These are phyloP conservation scores for Carallia brachiata DNA, from an alignment of 345 rosid species.

Conservation along the genomic window DNA sequence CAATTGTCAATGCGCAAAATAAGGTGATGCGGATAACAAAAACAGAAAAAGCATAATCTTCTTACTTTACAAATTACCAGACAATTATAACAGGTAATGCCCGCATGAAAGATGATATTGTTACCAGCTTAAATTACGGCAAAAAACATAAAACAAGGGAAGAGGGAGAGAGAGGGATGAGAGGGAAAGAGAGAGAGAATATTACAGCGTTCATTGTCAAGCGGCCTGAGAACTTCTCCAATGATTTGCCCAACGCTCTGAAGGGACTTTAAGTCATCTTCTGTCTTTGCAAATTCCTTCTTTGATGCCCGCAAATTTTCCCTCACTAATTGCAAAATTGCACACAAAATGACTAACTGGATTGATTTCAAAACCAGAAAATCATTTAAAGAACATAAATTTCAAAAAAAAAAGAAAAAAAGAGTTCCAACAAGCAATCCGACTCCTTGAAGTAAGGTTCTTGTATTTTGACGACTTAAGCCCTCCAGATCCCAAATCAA, in stretches of 20 bases:
- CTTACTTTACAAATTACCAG: no score
- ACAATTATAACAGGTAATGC: no score
- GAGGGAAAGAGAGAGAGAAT: no score
- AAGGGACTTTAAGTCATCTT: conserved; percentile 96
- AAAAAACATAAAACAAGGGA: not conserved
- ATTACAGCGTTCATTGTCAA: conserved; percentile 91
- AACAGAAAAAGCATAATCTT: not conserved
- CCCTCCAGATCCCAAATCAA: no score
- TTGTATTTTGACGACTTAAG: no score
- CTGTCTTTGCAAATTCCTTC: conserved; percentile 95
- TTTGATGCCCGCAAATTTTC: conserved; percentile 78
- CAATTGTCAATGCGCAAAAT: not conserved
- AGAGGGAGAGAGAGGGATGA: not conserved
- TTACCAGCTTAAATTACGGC: no score
- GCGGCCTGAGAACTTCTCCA: conserved; percentile 95
- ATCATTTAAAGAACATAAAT: not conserved
- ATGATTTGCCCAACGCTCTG: conserved; percentile 99
- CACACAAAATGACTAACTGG: not conserved
- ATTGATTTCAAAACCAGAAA: not conserved
- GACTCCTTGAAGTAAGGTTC: no score
- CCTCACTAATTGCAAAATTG: conserved; percentile 39
- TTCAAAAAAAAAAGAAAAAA: not conserved
- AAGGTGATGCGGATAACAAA: not conserved
- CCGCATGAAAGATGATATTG: no score
- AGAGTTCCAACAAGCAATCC: no score